Evolutionary conservation across 345 rosid genomes (phyloP), one percentile per base, ranked within the genome.

Genomic region (Boechera stricta): DNA sequence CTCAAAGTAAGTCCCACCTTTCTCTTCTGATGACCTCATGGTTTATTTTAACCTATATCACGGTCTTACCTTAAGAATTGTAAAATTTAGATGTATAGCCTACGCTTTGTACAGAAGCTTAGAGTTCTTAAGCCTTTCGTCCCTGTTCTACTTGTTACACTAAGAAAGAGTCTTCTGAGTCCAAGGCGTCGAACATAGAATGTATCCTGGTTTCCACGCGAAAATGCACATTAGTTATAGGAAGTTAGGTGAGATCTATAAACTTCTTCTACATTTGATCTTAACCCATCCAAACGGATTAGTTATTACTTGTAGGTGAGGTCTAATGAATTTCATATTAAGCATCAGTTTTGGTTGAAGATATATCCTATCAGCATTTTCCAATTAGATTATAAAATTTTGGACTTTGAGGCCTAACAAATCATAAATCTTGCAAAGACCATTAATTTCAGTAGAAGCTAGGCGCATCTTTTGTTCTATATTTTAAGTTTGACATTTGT

Each of bases 1-100:
- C 73, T 85, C 98, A 49, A 96, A 93, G 98, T 90, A 91, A 80
- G 96, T 85, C 12, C 65, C 42, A 33, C 69, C 48, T 68, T 44
- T 2, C 15, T 67, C 65, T 39, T 67, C 24, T 56, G 6, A 32
- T 71, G 24, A 64, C 38, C 56, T 51, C 1, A 12, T 67, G 9
- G 12, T 12, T 63, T 54, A 33, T 7, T 42, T 7, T 13, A 49
- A 28, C 28, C 45, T 68, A 4, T 55, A 3, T 45, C 31, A 4
- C 4, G 36, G 47, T 57, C 35, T 44, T 44, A 44, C 21, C 16
- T 35, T 26, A 24, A 24, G 0, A 65, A 55, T 47, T 36, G 15
- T 12, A 36, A 28, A 67, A 49, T 41, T 41, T 36, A 51, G 63
- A 59, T 59, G 26, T 67, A 67, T 38, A 45, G 24, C 61, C 67